These are phyloP conservation scores for Pythium insidiosum DNA, from an alignment of 352 stramenopile genomes.

Conservation along the genomic window DNA sequence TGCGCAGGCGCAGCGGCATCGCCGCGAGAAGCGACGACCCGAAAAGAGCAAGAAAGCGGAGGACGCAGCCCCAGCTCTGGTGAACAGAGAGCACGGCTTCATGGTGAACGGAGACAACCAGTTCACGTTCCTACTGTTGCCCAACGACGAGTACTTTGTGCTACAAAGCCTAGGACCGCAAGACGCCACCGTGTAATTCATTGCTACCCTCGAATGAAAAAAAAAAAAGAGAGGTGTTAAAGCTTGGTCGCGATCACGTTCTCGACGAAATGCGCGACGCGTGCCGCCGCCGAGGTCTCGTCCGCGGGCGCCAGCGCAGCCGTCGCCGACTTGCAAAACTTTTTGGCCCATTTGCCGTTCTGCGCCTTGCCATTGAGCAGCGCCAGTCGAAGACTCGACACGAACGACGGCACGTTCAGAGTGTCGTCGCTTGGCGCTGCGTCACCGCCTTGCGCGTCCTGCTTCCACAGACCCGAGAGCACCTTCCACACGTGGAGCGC, in stretches of 20 bases:
- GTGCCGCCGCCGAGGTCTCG: constrained; percentile 6
- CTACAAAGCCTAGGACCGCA: constrained; percentile 63
- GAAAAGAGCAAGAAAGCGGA: constrained; percentile 9
- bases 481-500: constrained; percentile 66
- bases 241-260: constrained; percentile 42
- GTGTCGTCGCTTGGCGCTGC: no score
- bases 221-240: no score
- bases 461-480: constrained; percentile 9
- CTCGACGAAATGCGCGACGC: constrained; percentile 46
- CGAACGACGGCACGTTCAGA: constrained; percentile 22
- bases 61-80: background rate
- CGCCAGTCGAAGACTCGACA: constrained; percentile 54
- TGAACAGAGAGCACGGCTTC: constrained; percentile 56
- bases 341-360: constrained; percentile 57
- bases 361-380: constrained; percentile 53
- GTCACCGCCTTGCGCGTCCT: no score
- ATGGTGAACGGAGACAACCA: constrained; percentile 72
- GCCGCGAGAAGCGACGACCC: constrained; percentile 11
- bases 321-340: constrained; percentile 48
- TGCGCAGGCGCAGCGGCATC: constrained; percentile 9
- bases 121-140: constrained; percentile 64
- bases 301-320: constrained; percentile 3
- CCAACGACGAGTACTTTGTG: constrained; percentile 63
- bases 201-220: background rate
- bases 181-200: constrained; percentile 26